phyloP scores from a whole-genome alignment of 2,329 filamentous ascomycete genomes.

The Diaporthe sp. region DNA sequence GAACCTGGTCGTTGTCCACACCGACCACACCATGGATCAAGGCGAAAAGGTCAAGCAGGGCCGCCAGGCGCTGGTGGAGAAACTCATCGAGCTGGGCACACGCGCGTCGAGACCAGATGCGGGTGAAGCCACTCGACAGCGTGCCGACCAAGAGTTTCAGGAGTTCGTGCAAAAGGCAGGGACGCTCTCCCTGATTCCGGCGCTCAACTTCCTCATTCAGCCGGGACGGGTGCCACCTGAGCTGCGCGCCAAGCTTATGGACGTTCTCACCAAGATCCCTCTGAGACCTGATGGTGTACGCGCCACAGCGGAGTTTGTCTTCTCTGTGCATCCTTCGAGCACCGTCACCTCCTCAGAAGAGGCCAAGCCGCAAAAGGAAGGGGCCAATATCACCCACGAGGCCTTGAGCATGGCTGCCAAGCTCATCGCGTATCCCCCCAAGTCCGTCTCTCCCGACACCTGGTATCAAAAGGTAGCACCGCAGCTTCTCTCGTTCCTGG shows the following conservation, averaged over 20 bases:
- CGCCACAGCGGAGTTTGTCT: constrained; percentile 77
- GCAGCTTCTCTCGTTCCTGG: constrained; percentile 72
- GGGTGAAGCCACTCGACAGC: constrained; percentile 46
- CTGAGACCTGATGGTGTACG: constrained; percentile 74
- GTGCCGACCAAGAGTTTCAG: constrained; percentile 57
- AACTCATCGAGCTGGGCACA: constrained; percentile 55
- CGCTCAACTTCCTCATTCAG: constrained; percentile 74
- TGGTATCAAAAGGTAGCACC: constrained; percentile 73
- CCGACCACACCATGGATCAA: constrained; percentile 31
- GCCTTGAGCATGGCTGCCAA: constrained; percentile 73
- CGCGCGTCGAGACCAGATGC: constrained; percentile 62
- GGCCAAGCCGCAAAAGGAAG: constrained; percentile 63
- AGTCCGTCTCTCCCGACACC: constrained; percentile 61
- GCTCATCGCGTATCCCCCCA: constrained; percentile 71
- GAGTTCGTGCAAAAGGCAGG: constrained; percentile 56
- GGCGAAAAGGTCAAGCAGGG: constrained; percentile 39
- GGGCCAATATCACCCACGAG: constrained; percentile 76
- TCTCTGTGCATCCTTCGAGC: constrained; percentile 73
- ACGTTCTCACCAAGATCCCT: constrained; percentile 70
- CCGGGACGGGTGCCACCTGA: constrained; percentile 69
- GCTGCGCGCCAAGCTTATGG: constrained; percentile 69
- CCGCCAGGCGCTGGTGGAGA: constrained; percentile 49
- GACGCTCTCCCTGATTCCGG: constrained; percentile 61
- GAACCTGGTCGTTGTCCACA: not conserved
- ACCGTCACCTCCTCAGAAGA: constrained; percentile 55